Evolutionary conservation across 139 green algal genomes (phyloP), one percentile per base, ranked within the genome.

Genomic region (Chlorella sp.): DNA sequence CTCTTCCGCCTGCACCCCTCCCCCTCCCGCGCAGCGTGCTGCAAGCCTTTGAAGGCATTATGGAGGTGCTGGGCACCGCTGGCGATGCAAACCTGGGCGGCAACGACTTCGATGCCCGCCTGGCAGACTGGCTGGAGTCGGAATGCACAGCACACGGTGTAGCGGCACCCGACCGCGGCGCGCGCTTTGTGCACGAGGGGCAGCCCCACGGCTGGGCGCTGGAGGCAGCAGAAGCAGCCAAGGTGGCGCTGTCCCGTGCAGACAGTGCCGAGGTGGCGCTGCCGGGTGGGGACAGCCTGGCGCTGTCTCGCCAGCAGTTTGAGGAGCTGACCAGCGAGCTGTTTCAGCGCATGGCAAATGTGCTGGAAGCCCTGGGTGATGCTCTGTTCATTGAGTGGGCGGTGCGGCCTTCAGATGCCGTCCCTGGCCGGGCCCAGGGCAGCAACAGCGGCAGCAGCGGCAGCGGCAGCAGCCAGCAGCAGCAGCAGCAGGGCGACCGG

Each of bases 61-160:
- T 95, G 73, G 87, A 96, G 85, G 92, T 97, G 51, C 65, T 98
- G 64, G 83, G 85, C 20, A 97, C 93, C 1, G 88, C 82, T 12
- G 95, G 95, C 0, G 95, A 97, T 72, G 81, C 87, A 7, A 38
- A 88, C 36, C 91, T 98, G 12, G 95, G 95, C 1, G 95, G 95
- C 5, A 93, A 97, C 67, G 94, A 98, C 82, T 95, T 95, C 74
- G 95, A 96, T 21, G 62, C 80, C 11, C 69, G 78, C 11, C 41
- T 96, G 3, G 87, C 85, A 17, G 86, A 81, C 12, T 92, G 87
- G 84, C 69, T 95, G 64, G 44, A 86, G 38, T 21, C 28, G 26
- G 26, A 80, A 51, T 55, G 51, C 18, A 55, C 70, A 5, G 34
- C 39, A 2, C 32, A 20, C 4, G 63, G 51, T 32, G 30, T 73